Base-by-base conservation (phyloP, 208 protist genomes). In the Acanthamoeba lenticulata region DNA sequence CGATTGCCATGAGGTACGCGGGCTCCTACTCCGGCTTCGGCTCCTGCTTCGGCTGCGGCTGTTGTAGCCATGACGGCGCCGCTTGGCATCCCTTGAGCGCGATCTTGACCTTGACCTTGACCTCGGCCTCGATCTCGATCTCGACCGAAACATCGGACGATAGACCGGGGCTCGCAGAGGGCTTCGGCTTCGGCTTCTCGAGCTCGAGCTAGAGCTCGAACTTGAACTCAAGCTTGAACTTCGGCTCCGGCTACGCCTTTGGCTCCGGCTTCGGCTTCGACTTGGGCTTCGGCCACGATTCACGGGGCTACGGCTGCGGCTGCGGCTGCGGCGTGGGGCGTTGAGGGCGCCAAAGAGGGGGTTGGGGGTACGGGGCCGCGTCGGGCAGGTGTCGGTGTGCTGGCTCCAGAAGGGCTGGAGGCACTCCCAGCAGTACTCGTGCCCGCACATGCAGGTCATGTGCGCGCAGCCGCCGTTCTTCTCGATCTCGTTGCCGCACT, bases 391-490 rank as follows among this genome's bases (percentile, higher is more conserved):
- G n/a, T n/a, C n/a, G n/a, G n/a, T 83, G 72, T 83, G 69, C 13
- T 13, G 11, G 27, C 32, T 24, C 69, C 72, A 1, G 42, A 52
- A 17, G 13, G 40, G 38, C 24, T 1, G 7, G 24, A 83, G 72
- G 72, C 72, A 83, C 72, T 83, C 72, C 72, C 72, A 83, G 72
- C 95, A 96, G 81, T 94, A 96, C 88, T 96, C 89, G 83, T 94
- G 60, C n/a, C 85, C 52, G 79, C 95, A 96, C 44, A 45, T 11
- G 72, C 94, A 96, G 1, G 85, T 96, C 95, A 96, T 96, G 79
- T 96, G 95, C 7, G 95, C 95, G 92, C 95, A 96, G 19, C 93
- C 74, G 81, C 95, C 94, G 69, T 96, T 96, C 91, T 96, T 96
- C 72, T 96, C 95, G 69, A 96, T 96, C 36, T 89, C 45, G 52